These are phyloP conservation scores for Bothriochloa decipiens DNA, from an alignment of 176 grass and related monocot genomes.

Conservation along the genomic window DNA sequence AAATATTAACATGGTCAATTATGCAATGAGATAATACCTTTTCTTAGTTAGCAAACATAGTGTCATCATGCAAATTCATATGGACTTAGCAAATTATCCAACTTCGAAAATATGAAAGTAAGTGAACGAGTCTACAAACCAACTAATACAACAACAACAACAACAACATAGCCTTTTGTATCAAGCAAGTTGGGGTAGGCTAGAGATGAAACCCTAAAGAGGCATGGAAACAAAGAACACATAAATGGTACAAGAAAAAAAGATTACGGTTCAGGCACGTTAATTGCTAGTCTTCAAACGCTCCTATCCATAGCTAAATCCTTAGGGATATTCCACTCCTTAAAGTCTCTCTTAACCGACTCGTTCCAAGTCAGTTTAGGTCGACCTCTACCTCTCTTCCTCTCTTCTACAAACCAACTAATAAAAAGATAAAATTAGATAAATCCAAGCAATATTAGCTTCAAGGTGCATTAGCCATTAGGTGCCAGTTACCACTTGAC, in stretches of 20 bases:
- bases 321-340: no score
- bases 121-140: neutral
- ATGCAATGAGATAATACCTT: conserved; percentile 5
- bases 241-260: no score
- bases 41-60: neutral
- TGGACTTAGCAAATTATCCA: neutral
- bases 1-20: conserved; percentile 41
- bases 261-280: no score
- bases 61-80: neutral
- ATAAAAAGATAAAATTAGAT: neutral
- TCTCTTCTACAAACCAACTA: neutral
- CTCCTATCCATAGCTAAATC: no score
- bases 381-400: no score
- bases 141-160: neutral
- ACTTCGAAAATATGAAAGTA: neutral
- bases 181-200: no score
- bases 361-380: no score
- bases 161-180: no score
- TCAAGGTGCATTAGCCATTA: neutral
- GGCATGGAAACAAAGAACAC: no score
- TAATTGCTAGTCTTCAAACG: no score
- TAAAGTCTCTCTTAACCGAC: no score
- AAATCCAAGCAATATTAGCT: conserved; percentile 9
- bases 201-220: no score
- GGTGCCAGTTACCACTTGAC: neutral